Evolutionary conservation across 2,329 filamentous ascomycete genomes (phyloP), one percentile per base, ranked within the genome.

Genomic region (Rugonectria rugulosa): DNA sequence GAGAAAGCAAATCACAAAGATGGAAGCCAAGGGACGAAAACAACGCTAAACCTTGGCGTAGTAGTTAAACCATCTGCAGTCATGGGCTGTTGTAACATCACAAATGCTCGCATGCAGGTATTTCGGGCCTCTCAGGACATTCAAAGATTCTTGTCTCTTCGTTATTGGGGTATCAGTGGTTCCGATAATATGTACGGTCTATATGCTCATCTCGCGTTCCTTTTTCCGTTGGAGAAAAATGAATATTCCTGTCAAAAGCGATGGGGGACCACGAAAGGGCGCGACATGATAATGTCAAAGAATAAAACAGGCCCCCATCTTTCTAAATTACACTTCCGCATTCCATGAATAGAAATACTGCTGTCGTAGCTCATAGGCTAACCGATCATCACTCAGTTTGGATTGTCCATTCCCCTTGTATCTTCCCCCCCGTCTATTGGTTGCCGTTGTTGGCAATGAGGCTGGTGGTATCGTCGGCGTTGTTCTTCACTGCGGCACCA

Each of bases 391-490:
- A 38, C 38, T 32, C 21, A 24, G 42, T 34, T 37, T 37, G 15
- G 31, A 29, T 32, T 24, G 24, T 23, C 46, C 14, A 6, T 46
- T 15, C 23, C 26, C 34, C 32, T 38, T 48, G 32, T 32, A 29
- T 50, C 32, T 26, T 32, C 53, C 46, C 50, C n/a, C 44, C 36
- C 49, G 14, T 57, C 60, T 67, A 67, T 65, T 72, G 52, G 60
- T 72, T 70, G 53, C 82, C 83, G 69, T 86, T 86, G 75, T 84
- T 84, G 66, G 81, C 83, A 62, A 86, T 86, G 59, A 79, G 66
- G 62, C 61, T 70, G 17, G 82, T 85, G 5, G 83, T 86, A 42
- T 71, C 73, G 3, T 32, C 37, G 27, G 50, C 57, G 66, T 82
- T 83, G 56, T 70, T 69, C 27, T 40, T 38, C 50, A 84, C 82